Evolutionary conservation across 257 asterid species (phyloP).

Genomic region (Cordia subcordata): DNA sequence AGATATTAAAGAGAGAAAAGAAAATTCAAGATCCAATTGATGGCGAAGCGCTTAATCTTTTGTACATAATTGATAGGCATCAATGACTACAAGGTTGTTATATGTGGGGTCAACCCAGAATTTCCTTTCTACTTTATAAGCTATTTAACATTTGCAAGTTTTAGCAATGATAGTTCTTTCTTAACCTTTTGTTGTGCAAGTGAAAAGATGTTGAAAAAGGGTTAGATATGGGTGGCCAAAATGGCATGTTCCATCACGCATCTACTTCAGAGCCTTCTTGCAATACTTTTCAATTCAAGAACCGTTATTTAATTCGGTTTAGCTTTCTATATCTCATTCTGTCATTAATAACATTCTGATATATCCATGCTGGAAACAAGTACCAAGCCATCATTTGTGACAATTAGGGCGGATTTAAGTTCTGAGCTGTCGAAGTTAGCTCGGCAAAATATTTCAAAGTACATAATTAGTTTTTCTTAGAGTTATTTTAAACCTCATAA

Average conservation of each 20-base stretch:
- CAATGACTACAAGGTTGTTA: background rate
- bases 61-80: conserved; percentile 3
- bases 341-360: too few relatives aligned
- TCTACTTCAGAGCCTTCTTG: conserved; percentile 4
- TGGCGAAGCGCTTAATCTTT: background rate
- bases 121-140: background rate
- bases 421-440: too few relatives aligned
- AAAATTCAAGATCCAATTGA: background rate
- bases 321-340: too few relatives aligned
- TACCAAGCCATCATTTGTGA: too few relatives aligned
- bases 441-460: too few relatives aligned
- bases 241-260: background rate
- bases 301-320: background rate
- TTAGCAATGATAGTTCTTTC: background rate
- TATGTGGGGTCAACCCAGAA: conserved; percentile 1
- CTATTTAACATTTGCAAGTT: background rate
- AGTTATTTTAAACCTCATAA: too few relatives aligned
- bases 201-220: background rate
- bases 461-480: too few relatives aligned
- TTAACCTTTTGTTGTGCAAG: background rate
- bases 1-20: conserved; percentile 1
- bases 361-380: too few relatives aligned
- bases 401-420: too few relatives aligned
- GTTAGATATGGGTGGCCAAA: background rate
- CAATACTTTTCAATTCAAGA: background rate